Conservation (phyloP, 2,329 filamentous ascomycete species). For the Exophiala spinifera region DNA sequence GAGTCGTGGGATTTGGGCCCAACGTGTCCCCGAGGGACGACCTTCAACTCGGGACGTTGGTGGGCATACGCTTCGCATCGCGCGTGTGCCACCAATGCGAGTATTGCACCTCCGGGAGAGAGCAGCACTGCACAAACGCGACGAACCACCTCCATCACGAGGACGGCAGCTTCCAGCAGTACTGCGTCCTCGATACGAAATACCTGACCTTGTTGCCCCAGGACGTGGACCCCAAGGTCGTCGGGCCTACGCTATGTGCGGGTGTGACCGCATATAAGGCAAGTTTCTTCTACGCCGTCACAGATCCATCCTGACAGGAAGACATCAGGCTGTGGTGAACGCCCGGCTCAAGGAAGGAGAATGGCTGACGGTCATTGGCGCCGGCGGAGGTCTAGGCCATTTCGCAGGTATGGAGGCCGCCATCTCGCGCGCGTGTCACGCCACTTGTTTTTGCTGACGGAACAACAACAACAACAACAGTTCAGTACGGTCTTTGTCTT, state of each 20-base stretch:
- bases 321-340: conserved; percentile 41
- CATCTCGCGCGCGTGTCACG: not conserved
- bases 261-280: conserved; percentile 47
- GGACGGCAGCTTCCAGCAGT: conserved; percentile 47
- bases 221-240: conserved; percentile 41
- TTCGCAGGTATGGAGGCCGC: conserved; percentile 37
- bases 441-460: not conserved
- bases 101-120: conserved; percentile 41
- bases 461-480: conserved; percentile 26
- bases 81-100: conserved; percentile 45
- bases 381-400: conserved; percentile 47
- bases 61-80: conserved; percentile 45
- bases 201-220: conserved; percentile 44
- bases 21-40: conserved; percentile 26
- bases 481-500: conserved; percentile 45
- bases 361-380: conserved; percentile 46
- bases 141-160: conserved; percentile 48
- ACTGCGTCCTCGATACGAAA: conserved; percentile 44
- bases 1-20: conserved; percentile 41
- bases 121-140: conserved; percentile 42
- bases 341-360: conserved; percentile 40
- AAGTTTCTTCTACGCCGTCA: not conserved
- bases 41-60: conserved; percentile 39
- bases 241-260: conserved; percentile 45
- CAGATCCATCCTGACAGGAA: not conserved